These are phyloP conservation scores for Suillus spraguei DNA, from an alignment of 768 basidiomycete species.

Conservation along the genomic window DNA sequence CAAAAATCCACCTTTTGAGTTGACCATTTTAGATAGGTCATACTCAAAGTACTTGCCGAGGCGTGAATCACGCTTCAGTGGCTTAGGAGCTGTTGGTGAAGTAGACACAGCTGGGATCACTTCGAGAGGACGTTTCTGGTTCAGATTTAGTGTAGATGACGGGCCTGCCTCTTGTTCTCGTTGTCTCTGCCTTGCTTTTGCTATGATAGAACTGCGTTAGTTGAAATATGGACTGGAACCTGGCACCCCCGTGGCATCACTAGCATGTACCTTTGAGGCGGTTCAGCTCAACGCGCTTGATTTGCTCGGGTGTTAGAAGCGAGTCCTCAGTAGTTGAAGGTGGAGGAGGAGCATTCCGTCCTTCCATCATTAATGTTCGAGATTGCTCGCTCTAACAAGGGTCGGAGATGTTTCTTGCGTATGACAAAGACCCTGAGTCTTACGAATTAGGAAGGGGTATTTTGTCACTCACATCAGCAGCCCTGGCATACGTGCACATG, in stretches of 20 bases:
- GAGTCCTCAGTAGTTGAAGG: constrained; percentile 20
- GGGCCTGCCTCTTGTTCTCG: constrained; percentile 55
- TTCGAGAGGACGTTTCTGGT: constrained; percentile 74
- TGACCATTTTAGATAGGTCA: constrained; percentile 95
- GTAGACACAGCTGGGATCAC: constrained; percentile 58
- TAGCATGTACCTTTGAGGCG: constrained; percentile 63
- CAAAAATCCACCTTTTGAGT: constrained; percentile 94
- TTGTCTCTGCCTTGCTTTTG: constrained; percentile 75
- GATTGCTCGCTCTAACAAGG: not conserved
- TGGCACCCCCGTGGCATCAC: constrained; percentile 1
- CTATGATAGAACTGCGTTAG: constrained; percentile 36
- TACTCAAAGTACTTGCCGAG: constrained; percentile 96
- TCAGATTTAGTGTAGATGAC: constrained; percentile 57
- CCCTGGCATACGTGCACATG: not conserved
- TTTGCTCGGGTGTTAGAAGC: constrained; percentile 66
- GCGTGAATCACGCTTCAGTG: constrained; percentile 71
- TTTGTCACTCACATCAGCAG: not conserved
- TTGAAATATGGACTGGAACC: constrained; percentile 8
- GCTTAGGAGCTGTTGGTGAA: constrained; percentile 59
- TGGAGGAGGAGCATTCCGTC: constrained; percentile 17
- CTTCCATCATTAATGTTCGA: not conserved
- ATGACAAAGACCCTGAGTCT: not conserved
- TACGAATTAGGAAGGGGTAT: constrained; percentile 7
- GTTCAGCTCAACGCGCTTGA: constrained; percentile 76
- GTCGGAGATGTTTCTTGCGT: not conserved